phyloP scores from a whole-genome alignment of 306 rosid genomes.

The Mucuna pruriens region DNA sequence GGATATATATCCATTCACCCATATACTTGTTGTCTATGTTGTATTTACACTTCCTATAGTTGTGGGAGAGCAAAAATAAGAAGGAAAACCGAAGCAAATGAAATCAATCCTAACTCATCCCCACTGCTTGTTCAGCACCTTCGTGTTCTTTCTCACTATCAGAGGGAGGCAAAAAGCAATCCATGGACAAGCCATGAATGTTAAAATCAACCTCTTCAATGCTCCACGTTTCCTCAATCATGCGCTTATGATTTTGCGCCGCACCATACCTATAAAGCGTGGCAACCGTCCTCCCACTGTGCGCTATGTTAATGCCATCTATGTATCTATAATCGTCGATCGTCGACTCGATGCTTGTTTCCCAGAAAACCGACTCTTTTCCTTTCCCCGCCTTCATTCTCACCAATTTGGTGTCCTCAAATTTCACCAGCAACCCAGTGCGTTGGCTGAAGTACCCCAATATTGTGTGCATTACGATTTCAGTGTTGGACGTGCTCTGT shows the following conservation, averaged over 20 bases:
- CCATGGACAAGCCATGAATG: slow-evolving; percentile 76
- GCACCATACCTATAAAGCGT: slow-evolving; percentile 74
- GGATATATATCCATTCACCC: slow-evolving; percentile 5
- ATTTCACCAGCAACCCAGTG: slow-evolving; percentile 78
- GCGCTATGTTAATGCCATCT: slow-evolving; percentile 84
- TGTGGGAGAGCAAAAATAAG: not conserved
- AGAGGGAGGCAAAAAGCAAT: slow-evolving; percentile 82
- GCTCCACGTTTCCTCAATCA: slow-evolving; percentile 82
- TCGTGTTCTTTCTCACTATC: slow-evolving; percentile 65
- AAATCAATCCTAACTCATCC: slow-evolving; percentile 31
- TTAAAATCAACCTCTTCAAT: slow-evolving; percentile 91
- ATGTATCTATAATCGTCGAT: slow-evolving; percentile 66
- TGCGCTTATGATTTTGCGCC: slow-evolving; percentile 62
- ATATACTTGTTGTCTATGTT: slow-evolving; percentile 31
- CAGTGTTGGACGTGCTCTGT: slow-evolving; percentile 71
- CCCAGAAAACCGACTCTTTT: slow-evolving; percentile 75
- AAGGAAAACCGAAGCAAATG: not conserved
- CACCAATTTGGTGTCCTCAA: slow-evolving; percentile 84
- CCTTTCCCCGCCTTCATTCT: slow-evolving; percentile 60
- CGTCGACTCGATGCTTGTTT: slow-evolving; percentile 69
- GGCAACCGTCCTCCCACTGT: slow-evolving; percentile 67
- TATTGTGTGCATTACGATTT: slow-evolving; percentile 67
- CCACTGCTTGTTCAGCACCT: slow-evolving; percentile 44
- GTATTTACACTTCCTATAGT: slow-evolving; percentile 38
- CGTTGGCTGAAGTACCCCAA: slow-evolving; percentile 90